Conservation (phyloP, 257 asterid genomes). For the Ilex aquifolium region DNA sequence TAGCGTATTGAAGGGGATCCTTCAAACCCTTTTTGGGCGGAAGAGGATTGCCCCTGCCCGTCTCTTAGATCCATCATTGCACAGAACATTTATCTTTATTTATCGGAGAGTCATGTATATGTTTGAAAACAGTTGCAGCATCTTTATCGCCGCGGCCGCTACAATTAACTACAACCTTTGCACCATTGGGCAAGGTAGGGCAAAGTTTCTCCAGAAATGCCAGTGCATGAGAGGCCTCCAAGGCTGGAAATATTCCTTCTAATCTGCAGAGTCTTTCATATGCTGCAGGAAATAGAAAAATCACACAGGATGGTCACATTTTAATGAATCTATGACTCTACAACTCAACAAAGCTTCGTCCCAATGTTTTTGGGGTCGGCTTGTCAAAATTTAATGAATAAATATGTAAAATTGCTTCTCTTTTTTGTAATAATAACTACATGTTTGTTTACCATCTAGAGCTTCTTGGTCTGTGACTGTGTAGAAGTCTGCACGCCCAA, state of each 20-base stretch:
- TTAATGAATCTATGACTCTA: too few species aligned
- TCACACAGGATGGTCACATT: too few species aligned
- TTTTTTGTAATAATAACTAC: too few species aligned
- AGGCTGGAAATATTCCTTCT: neutral
- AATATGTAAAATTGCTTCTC: neutral
- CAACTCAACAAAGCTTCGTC: too few species aligned
- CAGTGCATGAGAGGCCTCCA: neutral
- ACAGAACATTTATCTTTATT: too few species aligned
- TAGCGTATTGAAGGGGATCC: too few species aligned
- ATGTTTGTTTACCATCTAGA: neutral
- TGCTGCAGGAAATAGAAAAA: neutral
- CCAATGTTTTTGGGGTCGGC: too few species aligned
- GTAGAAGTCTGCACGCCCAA: neutral
- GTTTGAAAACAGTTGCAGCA: neutral
- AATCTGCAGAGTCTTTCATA: too few species aligned
- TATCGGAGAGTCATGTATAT: neutral
- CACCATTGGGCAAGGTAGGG: neutral
- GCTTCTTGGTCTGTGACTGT: neutral
- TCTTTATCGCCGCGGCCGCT: neutral
- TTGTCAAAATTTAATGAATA: neutral
- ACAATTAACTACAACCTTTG: neutral
- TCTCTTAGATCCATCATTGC: too few species aligned
- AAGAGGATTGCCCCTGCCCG: too few species aligned
- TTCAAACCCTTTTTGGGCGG: too few species aligned
- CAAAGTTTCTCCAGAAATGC: neutral